phyloP scores from a whole-genome alignment of 106 monocot genomes.

The Gastrodia elata region DNA sequence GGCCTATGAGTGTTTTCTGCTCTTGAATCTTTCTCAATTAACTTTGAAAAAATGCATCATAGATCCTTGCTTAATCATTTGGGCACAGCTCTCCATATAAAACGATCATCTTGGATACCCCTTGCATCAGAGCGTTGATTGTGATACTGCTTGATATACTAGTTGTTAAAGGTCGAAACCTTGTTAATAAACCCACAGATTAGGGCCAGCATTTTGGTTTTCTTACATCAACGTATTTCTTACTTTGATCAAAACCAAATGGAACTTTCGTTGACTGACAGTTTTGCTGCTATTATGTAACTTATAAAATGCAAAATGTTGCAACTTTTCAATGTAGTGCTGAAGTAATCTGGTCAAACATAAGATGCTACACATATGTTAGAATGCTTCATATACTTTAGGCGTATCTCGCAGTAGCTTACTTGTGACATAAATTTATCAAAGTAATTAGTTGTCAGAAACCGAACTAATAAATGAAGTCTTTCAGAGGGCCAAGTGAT shows the following conservation, averaged over 20 bases:
- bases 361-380: not conserved
- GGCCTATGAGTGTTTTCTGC: no score
- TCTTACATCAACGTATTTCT: not conserved
- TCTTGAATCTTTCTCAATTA: no score
- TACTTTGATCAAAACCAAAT: not conserved
- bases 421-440: not conserved
- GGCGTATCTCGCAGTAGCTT: not conserved
- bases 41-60: no score
- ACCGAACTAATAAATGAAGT: not conserved
- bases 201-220: no score
- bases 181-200: no score
- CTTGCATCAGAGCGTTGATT: no score
- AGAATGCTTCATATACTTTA: not conserved
- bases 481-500: not conserved
- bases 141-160: no score
- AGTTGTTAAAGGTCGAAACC: no score
- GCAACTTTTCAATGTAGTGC: not conserved
- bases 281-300: not conserved
- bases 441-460: not conserved
- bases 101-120: no score
- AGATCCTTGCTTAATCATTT: no score
- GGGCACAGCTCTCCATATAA: no score
- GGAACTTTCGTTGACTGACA: not conserved
- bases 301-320: constrained; percentile 1
- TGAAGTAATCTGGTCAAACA: not conserved